phyloP scores from a whole-genome alignment of 1,139 yeast species.

The Lodderomyces oxycetoniae region DNA sequence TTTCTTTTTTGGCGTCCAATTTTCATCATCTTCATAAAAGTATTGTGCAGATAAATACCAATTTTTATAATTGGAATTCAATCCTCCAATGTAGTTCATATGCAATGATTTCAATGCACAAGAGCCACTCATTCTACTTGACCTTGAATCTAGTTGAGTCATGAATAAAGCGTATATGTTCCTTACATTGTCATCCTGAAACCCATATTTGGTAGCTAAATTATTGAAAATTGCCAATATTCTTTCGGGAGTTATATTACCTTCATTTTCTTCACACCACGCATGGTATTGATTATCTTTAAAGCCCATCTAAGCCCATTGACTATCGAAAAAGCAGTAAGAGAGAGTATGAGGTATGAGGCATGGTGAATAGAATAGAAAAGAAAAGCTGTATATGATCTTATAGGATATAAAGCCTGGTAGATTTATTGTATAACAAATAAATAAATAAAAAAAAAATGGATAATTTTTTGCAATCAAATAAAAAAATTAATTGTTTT shows the following conservation, averaged over 20 bases:
- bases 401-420: no score
- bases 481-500: no score
- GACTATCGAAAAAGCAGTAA: no score
- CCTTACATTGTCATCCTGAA: constrained; percentile 31
- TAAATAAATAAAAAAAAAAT: constrained; percentile 1
- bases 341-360: no score
- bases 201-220: constrained; percentile 25
- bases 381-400: no score
- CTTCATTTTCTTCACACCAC: constrained; percentile 36
- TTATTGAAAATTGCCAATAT: constrained; percentile 21
- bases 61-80: constrained; percentile 34
- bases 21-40: constrained; percentile 8
- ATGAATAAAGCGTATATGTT: constrained; percentile 39
- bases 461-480: constrained; percentile 5
- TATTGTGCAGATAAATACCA: constrained; percentile 38
- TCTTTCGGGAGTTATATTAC: constrained; percentile 17
- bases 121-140: constrained; percentile 34
- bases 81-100: constrained; percentile 42
- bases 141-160: constrained; percentile 37
- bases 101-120: constrained; percentile 35
- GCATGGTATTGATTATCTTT: constrained; percentile 19
- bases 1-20: constrained; percentile 1
- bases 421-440: no score
- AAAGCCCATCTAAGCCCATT: constrained; percentile 2
- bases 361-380: no score